A percentile compares a stretch with the other conserved stretches of the same genome.
Evolutionary conservation across 306 rosid genomes (phyloP).

Genomic region (Quercus aquifolioides): DNA sequence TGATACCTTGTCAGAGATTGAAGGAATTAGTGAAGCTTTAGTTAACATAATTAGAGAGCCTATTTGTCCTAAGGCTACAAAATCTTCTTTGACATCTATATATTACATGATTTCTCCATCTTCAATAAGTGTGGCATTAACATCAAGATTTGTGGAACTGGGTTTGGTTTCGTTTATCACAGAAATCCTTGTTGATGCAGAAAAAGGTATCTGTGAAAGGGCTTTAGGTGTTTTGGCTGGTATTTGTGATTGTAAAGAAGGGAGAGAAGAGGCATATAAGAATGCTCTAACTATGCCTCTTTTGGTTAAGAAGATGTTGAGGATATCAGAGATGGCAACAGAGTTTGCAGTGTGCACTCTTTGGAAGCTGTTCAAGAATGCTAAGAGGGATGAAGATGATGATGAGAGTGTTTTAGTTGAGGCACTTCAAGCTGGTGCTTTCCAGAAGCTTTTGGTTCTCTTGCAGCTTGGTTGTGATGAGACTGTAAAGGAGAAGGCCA

Average conservation of each 20-base stretch:
- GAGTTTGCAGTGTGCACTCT: slow-evolving; percentile 56
- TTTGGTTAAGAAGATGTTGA: slow-evolving; percentile 67
- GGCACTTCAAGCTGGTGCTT: slow-evolving; percentile 66
- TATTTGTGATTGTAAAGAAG: slow-evolving; percentile 50
- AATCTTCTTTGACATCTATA: slow-evolving; percentile 56
- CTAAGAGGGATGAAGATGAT: slow-evolving; percentile 20
- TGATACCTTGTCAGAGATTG: slow-evolving; percentile 35
- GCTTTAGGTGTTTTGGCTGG: slow-evolving; percentile 61
- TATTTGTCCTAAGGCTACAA: slow-evolving; percentile 42
- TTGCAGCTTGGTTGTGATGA: slow-evolving; percentile 78
- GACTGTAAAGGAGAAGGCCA: slow-evolving; percentile 58
- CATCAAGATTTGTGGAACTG: slow-evolving; percentile 48
- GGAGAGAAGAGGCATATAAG: slow-evolving; percentile 44
- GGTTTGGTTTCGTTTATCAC: slow-evolving; percentile 61
- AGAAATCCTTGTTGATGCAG: slow-evolving; percentile 65
- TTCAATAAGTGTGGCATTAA: slow-evolving; percentile 3
- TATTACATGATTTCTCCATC: slow-evolving; percentile 48
- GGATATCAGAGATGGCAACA: slow-evolving; percentile 61
- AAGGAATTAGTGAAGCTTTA: slow-evolving; percentile 55
- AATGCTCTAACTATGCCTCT: slow-evolving; percentile 76
- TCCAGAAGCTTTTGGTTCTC: slow-evolving; percentile 75
- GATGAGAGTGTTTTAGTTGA: slow-evolving; percentile 41
- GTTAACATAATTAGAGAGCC: slow-evolving; percentile 50
- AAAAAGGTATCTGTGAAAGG: slow-evolving; percentile 56
- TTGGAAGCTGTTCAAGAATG: slow-evolving; percentile 61